phyloP scores from a whole-genome alignment of 352 stramenopile species.

The Phytophthora colocasiae region DNA sequence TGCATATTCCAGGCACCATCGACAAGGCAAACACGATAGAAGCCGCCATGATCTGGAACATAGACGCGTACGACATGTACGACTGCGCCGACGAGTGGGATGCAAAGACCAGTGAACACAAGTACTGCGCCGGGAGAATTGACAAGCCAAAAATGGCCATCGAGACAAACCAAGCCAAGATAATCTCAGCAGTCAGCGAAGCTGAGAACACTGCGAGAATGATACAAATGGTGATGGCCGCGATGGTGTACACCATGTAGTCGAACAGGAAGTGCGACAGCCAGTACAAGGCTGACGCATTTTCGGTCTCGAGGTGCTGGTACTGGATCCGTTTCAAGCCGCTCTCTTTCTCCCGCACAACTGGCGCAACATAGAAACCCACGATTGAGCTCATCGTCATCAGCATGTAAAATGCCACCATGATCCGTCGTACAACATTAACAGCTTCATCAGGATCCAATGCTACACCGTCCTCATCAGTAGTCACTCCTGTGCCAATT shows the following conservation, averaged over 20 bases:
- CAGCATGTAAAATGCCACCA: slow-evolving; percentile 90
- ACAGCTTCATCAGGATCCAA: slow-evolving; percentile 45
- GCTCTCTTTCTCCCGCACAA: slow-evolving; percentile 76
- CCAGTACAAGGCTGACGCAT: slow-evolving; percentile 73
- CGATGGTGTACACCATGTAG: slow-evolving; percentile 51
- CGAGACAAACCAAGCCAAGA: slow-evolving; percentile 45
- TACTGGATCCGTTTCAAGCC: slow-evolving; percentile 82
- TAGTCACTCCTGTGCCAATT: slow-evolving; percentile 25
- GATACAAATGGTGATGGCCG: slow-evolving; percentile 39
- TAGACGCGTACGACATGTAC: slow-evolving; percentile 72
- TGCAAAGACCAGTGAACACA: slow-evolving; percentile 67
- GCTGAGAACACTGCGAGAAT: slow-evolving; percentile 49
- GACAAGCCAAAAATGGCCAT: slow-evolving; percentile 57
- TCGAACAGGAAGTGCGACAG: slow-evolving; percentile 74
- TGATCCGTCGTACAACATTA: slow-evolving; percentile 82
- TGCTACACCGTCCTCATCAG: slow-evolving; percentile 26
- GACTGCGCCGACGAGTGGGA: slow-evolving; percentile 85
- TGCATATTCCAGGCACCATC: slow-evolving; percentile 59
- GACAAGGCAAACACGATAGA: slow-evolving; percentile 57
- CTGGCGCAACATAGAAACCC: slow-evolving; percentile 65
- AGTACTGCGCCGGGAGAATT: slow-evolving; percentile 73
- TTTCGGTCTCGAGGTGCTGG: slow-evolving; percentile 60
- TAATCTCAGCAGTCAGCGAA: slow-evolving; percentile 40
- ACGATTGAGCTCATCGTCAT: slow-evolving; percentile 69
- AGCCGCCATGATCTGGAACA: slow-evolving; percentile 75